Evolutionary conservation across 768 basidiomycete genomes (phyloP), one percentile per base, ranked within the genome.

Genomic region (Grammothele lineata): DNA sequence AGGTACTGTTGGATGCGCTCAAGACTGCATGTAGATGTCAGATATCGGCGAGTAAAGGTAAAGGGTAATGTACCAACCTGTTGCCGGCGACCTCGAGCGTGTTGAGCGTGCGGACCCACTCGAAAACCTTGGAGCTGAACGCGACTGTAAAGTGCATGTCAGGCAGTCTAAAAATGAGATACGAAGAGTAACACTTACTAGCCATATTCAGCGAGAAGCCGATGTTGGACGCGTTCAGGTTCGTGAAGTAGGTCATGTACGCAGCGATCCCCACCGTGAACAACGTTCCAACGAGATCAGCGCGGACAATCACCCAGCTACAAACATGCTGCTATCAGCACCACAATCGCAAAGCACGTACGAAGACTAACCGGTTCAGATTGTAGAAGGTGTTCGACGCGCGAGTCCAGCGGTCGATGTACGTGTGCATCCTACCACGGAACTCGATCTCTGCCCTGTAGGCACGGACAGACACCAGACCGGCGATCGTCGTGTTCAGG

Each of bases 1-100:
- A 81, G 57, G 55, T 80, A 82, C 36, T 74, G 73, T 37, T 74
- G 66, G 39, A 82, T 70, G 27, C 80, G 71, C 57, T 79, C 72
- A 37, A 75, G 47, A 47, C 75, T 73, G 35, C 15, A 4, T 27
- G 27, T 14, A 14, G 8, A 7, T 7, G 27, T 30, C 27, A 30
- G 27, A 14, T 7, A 30, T 7, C 14, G 27, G 27, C 14, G 8
- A 7, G 8, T 30, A 7, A 30, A 30, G 27, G n/a, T n/a, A 30
- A 30, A 14, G 27, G 27, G 27, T 7, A 30, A 14, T 14, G 27
- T n/a, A 18, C 3, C 30, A 26, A n/a, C 17, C 11, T 2, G 17
- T 19, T 9, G 12, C 74, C 73, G 17, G 61, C 45, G 18, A 73
- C 68, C 51, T 77, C 70, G 21, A 74, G 62, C 15, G 64, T 60